Percentiles rank a stretch among this genome's conserved stretches.
Evolutionary conservation across 2,329 filamentous ascomycete species (phyloP).

Genomic region (Seiridium cupressi): DNA sequence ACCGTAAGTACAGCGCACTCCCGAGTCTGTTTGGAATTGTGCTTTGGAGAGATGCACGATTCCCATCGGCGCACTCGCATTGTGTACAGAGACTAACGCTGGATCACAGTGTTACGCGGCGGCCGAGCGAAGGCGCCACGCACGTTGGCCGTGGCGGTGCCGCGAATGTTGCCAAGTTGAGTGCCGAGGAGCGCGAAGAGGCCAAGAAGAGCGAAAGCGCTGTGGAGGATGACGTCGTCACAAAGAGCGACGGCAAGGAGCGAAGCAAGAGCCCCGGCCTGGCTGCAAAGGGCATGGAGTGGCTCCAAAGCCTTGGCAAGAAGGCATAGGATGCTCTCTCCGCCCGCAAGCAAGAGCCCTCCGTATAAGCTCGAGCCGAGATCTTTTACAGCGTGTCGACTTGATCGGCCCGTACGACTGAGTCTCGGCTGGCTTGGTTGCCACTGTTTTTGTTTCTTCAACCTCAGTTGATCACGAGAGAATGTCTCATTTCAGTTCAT

Average conservation of each 20-base stretch:
- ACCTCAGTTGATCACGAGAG: neutral
- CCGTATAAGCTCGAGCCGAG: neutral
- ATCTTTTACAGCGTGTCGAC: neutral
- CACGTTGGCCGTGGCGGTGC: conserved; percentile 75
- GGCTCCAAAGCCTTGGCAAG: conserved; percentile 42
- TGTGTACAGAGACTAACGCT: neutral
- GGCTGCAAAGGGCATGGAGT: conserved; percentile 45
- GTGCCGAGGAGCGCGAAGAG: conserved; percentile 50
- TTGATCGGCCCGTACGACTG: neutral
- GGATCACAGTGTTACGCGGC: conserved; percentile 32
- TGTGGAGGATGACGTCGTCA: conserved; percentile 2
- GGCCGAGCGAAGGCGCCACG: conserved; percentile 55
- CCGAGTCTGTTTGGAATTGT: neutral
- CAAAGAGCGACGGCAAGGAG: conserved; percentile 22
- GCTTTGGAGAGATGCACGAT: neutral
- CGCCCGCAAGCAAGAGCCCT: neutral
- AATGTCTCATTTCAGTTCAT: conserved; percentile 12
- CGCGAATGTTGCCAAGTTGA: conserved; percentile 63
- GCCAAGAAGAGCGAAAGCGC: conserved; percentile 45
- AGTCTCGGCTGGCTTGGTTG: too few species aligned
- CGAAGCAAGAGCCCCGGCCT: conserved; percentile 22
- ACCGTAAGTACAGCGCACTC: conserved; percentile 48
- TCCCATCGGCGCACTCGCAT: neutral
- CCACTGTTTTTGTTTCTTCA: too few species aligned
- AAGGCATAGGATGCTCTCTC: conserved; percentile 33